Evolutionary conservation across 106 monocot genomes (phyloP), one percentile per base, ranked within the genome.

Genomic region (Ottelia alismoides): DNA sequence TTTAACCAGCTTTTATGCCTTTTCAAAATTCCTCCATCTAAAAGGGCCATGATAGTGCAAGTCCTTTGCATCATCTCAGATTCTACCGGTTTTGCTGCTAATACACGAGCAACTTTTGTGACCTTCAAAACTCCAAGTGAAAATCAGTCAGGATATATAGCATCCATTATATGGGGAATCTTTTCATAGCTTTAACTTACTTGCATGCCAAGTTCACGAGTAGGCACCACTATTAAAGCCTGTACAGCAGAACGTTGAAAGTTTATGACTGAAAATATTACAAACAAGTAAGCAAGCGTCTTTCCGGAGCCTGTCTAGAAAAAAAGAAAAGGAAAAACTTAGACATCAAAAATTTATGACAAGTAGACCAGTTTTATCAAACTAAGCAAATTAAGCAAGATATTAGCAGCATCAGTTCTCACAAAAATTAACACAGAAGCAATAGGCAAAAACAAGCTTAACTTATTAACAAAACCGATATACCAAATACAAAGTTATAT

Each of bases 171-270:
- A n/a, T n/a, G n/a, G n/a, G n/a, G n/a, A n/a, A n/a, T n/a, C n/a
- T n/a, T n/a, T n/a, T n/a, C n/a, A n/a, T n/a, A 25, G 12, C 20
- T 20, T 16, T 59, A 22, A 64, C 73, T 58, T 74, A 89, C 96
- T 79, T 98, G 98, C 63, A 98, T 98, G 24, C 98, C 98, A 72
- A 98, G 98, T 65, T 98, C 98, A 48, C 98, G 78, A n/a, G 76
- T 90, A 27, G 98, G 98, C 43, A 98, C 98, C 1, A 98, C 70
- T 63, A 98, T 75, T 25, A 90, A 57, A 59, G 90, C 98, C 63
- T 98, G 98, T 30, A 98, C 90, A 51, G 90, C 76, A 47, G 79
- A 82, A 53, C 76, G 79, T 65, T 64, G 57, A 57, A 77, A 28
- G 40, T 75, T 80, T 40, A 85, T 73, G 51, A 61, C 65, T 58